Evolutionary conservation across 2,329 filamentous ascomycete genomes (phyloP).

Genomic region (Fusarium metavorans): DNA sequence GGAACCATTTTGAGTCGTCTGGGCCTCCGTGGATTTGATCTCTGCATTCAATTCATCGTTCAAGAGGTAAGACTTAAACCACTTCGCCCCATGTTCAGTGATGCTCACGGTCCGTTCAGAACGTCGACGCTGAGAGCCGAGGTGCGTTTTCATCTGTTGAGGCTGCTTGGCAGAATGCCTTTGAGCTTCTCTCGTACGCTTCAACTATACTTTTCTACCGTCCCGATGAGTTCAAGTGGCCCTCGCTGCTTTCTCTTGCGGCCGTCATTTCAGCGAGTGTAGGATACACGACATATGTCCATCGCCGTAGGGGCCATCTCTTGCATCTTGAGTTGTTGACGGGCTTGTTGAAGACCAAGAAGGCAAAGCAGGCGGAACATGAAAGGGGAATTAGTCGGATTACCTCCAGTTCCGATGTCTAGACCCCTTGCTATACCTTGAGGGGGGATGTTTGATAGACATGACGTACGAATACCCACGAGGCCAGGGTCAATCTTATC

Average conservation of each 20-base stretch:
- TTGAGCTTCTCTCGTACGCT: background rate
- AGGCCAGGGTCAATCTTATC: too few species aligned
- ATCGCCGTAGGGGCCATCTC: background rate
- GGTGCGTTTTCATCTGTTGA: background rate
- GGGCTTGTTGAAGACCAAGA: background rate
- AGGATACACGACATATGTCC: background rate
- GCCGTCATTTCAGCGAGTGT: background rate
- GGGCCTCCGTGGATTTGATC: background rate
- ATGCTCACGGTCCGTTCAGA: rapidly evolving
- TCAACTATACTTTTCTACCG: background rate
- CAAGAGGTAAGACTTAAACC: background rate
- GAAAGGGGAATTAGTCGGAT: background rate
- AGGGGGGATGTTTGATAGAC: too few species aligned
- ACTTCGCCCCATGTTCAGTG: background rate
- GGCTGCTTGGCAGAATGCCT: background rate
- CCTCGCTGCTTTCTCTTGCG: background rate
- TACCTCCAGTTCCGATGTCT: background rate
- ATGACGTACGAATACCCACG: too few species aligned
- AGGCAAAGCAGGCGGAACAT: background rate
- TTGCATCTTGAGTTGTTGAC: background rate
- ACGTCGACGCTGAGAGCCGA: background rate
- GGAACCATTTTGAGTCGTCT: background rate
- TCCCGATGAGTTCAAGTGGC: background rate
- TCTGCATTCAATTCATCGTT: background rate
- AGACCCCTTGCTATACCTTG: background rate